Base-by-base conservation (phyloP, 768 basidiomycete species). In the Russula dissimulans region DNA sequence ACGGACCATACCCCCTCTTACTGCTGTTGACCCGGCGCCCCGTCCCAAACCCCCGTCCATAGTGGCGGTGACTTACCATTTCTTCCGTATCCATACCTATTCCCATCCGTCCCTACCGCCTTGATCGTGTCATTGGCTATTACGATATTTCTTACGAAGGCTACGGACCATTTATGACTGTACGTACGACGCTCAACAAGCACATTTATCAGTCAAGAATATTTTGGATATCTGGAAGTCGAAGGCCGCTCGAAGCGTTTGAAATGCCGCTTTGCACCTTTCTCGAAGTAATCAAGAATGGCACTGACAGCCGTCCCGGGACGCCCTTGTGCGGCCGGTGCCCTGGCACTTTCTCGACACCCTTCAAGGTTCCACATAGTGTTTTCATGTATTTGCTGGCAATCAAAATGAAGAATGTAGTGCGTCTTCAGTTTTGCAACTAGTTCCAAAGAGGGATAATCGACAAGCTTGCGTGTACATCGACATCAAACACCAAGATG, bases 161-260 rank as follows among this genome's bases (percentile, higher is more conserved):
- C 56, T 60, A 64, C 55, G 62, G 62, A 65, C 65, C 49, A 62
- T 57, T 65, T 50, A 65, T 54, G 65, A 65, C 52, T 65, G 55
- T 54, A 65, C 58, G 58, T 60, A 65, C 62, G 44, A 58, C 34
- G 43, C 49, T 60, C 48, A 50, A 55, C 56, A 54, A 63, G 42
- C 54, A 56, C 52, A 57, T 59, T 26, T 63, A 50, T 47, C 55
- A 39, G 47, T 57, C 53, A 49, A 49, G 56, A 42, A 42, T 26
- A 4, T 34, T 34, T 34, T 39, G 49, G 63, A 29, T 42, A 22
- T 45, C 41, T 43, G 38, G 34, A 60, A 46, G 41, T 26, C 38
- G 45, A 45, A 48, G 54, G 49, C 49, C 54, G n/a, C 43, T 55
- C 41, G 36, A 44, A 56, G 39, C 43, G 56, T 52, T 46, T 49